Conservation (phyloP, 1,139 yeast species). For the Candida tetrigidarum region DNA sequence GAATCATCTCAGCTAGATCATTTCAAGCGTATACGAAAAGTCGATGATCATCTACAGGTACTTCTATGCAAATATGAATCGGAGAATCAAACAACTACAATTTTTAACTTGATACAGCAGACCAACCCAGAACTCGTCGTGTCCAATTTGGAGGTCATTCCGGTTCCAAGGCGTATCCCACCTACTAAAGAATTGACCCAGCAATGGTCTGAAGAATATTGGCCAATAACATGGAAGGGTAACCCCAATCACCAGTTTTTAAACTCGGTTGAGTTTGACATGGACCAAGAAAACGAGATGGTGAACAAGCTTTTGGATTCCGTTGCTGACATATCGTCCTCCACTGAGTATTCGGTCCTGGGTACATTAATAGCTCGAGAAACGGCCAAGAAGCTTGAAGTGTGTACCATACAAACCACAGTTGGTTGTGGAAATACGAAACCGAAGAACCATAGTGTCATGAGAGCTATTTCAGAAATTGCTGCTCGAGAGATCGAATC, state of each 20-base stretch:
- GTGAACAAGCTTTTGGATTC: constrained; percentile 29
- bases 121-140: constrained; percentile 17
- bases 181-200: constrained; percentile 64
- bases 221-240: constrained; percentile 97
- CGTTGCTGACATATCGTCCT: constrained; percentile 5
- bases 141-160: constrained; percentile 16
- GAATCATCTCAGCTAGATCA: constrained; percentile 24
- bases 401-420: constrained; percentile 25
- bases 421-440: constrained; percentile 28
- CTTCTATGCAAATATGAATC: constrained; percentile 33
- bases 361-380: constrained; percentile 14
- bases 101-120: constrained; percentile 19
- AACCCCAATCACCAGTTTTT: constrained; percentile 81
- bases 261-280: constrained; percentile 53
- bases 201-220: constrained; percentile 66
- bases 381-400: constrained; percentile 1
- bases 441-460: constrained; percentile 73
- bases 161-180: constrained; percentile 42
- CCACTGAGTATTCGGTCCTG: neutral
- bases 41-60: constrained; percentile 22
- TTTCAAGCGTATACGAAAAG: constrained; percentile 38
- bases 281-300: constrained; percentile 42
- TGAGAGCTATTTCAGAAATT: constrained; percentile 67
- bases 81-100: constrained; percentile 19
- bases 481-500: constrained; percentile 52